Evolutionary conservation across 257 asterid genomes (phyloP).

Genomic region (Jasminum sambac): DNA sequence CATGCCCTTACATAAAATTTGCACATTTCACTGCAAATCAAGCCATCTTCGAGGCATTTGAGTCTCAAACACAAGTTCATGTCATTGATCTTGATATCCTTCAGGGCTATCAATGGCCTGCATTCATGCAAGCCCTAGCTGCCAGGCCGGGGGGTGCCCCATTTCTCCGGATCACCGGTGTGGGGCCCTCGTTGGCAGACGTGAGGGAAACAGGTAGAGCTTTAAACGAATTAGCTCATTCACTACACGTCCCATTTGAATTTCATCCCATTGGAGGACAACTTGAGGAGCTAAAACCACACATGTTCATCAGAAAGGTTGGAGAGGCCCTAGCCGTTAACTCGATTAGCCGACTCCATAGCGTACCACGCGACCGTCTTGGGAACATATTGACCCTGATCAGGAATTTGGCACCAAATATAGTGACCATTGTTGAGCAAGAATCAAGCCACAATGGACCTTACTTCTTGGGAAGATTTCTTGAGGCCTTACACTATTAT

Average conservation of each 20-base stretch:
- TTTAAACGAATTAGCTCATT: slow-evolving; percentile 63
- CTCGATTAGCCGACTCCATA: slow-evolving; percentile 69
- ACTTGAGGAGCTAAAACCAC: slow-evolving; percentile 71
- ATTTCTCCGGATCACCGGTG: slow-evolving; percentile 74
- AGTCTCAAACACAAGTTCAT: slow-evolving; percentile 68
- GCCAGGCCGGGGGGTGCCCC: slow-evolving; percentile 88
- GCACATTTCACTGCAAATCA: slow-evolving; percentile 91
- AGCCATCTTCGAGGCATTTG: slow-evolving; percentile 84
- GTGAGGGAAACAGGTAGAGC: slow-evolving; percentile 76
- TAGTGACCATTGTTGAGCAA: slow-evolving; percentile 85
- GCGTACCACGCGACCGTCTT: slow-evolving; percentile 54
- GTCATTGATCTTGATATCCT: slow-evolving; percentile 83
- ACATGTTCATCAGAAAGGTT: slow-evolving; percentile 74
- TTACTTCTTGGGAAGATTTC: slow-evolving; percentile 73
- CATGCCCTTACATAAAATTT: slow-evolving; percentile 80
- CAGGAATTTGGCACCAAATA: slow-evolving; percentile 78
- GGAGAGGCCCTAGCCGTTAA: slow-evolving; percentile 89
- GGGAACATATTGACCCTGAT: slow-evolving; percentile 64
- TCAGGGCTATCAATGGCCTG: slow-evolving; percentile 95
- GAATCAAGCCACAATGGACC: slow-evolving; percentile 96
- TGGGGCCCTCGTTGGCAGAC: slow-evolving; percentile 60
- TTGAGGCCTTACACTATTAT: slow-evolving; percentile 76
- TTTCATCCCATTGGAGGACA: slow-evolving; percentile 75
- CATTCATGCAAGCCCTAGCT: slow-evolving; percentile 87
- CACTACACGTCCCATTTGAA: slow-evolving; percentile 76